Conservation (phyloP, 1,284 basidiomycete species). For the Cronartium quercuum region DNA sequence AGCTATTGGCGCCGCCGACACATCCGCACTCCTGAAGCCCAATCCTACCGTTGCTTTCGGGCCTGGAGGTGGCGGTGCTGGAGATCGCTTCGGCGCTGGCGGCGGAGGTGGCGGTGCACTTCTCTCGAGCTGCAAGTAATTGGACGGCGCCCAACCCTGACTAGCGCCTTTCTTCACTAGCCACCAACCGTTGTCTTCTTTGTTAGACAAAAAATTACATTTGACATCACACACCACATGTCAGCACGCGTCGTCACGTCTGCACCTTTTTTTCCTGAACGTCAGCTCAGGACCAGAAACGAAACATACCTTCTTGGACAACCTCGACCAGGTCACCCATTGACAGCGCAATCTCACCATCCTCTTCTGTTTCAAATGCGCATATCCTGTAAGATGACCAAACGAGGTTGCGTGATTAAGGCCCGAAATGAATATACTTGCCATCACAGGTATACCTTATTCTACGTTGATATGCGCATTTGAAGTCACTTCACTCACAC, state of each 20-base stretch:
- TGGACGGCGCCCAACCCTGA: slow-evolving; percentile 93
- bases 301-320: slow-evolving; percentile 68
- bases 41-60: slow-evolving; percentile 46
- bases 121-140: slow-evolving; percentile 57
- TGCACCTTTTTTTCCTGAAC: slow-evolving; percentile 36
- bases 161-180: slow-evolving; percentile 74
- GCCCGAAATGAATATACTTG: too few relatives aligned
- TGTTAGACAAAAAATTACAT: slow-evolving; percentile 15
- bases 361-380: slow-evolving; percentile 73
- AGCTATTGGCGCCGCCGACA: slow-evolving; percentile 49
- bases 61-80: slow-evolving; percentile 46
- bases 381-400: slow-evolving; percentile 55
- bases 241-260: too few relatives aligned
- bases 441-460: too few relatives aligned
- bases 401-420: neutral
- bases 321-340: slow-evolving; percentile 92
- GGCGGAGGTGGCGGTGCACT: slow-evolving; percentile 59
- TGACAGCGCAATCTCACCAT: slow-evolving; percentile 79
- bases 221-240: too few relatives aligned
- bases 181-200: slow-evolving; percentile 66
- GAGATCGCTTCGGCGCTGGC: slow-evolving; percentile 49
- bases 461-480: too few relatives aligned
- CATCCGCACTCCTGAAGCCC: slow-evolving; percentile 44
- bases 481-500: neutral
- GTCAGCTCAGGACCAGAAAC: neutral